Base-by-base conservation (phyloP, 2,329 filamentous ascomycete genomes). In the Aureobasidium pullulans region DNA sequence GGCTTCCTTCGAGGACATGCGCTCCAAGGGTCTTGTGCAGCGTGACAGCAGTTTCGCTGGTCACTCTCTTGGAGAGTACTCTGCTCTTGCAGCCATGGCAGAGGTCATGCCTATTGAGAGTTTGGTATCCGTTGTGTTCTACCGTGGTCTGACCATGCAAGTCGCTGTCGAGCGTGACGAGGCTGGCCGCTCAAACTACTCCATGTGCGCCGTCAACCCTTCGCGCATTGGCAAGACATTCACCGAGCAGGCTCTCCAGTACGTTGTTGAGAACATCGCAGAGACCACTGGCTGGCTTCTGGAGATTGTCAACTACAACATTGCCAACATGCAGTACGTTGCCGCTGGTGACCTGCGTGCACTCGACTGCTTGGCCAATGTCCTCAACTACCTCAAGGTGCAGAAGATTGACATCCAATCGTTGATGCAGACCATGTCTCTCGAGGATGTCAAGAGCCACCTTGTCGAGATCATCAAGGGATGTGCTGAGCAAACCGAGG, bases 51-150 rank as follows among this genome's bases (percentile, higher is more conserved):
- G 89, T 66, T 99, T 99, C 72, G 94, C 94, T 13, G 94, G 94
- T 65, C 94, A 99, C 80, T 99, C 95, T 0, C 85, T 99, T 23
- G 94, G 94, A 75, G 94, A 99, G 78, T 99, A 99, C 80, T 96
- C 92, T 63, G 94, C 94, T 9, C 85, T 99, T 64, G 94, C 94
- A 63, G 94, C 94, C 11, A 82, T 99, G 62, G 94, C 95, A 10
- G 93, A 99, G 70, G 94, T 99, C 72, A 96, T 99, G 90, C 94
- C 95, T n/a, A 99, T 99, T 69, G 94, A 99, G 80, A 94, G 88
- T 67, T 81, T 99, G 73, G 94, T 99, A 1, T 97, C 94, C 0
- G 94, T 99, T 48, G 95, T 99, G 59, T 99, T 99, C 83, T 99
- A 99, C 80, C 91, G 94, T 75, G 94, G 94, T 70, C 80, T 99